Percentiles rank a stretch among this genome's conserved stretches.
Conservation (phyloP, 1,139 yeast genomes). For the Saccharomyces hybrid region DNA sequence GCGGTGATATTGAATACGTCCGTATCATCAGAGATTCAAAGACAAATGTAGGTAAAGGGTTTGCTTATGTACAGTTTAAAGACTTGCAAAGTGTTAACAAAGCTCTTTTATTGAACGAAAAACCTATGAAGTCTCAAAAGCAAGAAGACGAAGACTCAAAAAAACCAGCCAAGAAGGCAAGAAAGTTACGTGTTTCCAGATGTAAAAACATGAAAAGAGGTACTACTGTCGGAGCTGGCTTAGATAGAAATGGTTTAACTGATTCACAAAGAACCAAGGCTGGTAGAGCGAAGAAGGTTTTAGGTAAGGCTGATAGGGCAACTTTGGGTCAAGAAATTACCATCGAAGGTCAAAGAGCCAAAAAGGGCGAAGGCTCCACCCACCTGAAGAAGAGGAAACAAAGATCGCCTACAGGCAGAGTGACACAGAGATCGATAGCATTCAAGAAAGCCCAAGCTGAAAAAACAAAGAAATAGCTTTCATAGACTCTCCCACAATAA, state of each 20-base stretch:
- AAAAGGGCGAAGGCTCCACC: conserved; percentile 50
- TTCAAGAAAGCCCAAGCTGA: conserved; percentile 21
- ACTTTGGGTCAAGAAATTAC: conserved; percentile 44
- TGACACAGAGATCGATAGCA: conserved; percentile 32
- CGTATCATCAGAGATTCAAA: conserved; percentile 85
- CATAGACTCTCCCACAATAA: background rate
- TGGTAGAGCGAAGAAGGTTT: conserved; percentile 67
- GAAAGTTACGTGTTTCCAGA: conserved; percentile 73
- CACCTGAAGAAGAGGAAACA: conserved; percentile 60
- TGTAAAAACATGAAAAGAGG: conserved; percentile 49
- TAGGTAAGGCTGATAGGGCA: conserved; percentile 75
- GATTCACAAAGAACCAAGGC: conserved; percentile 67
- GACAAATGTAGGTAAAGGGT: conserved; percentile 94
- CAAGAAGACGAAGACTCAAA: conserved; percentile 12
- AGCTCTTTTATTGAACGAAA: conserved; percentile 71
- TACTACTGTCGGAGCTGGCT: conserved; percentile 22
- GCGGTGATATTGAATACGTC: conserved; percentile 77
- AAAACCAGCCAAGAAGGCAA: conserved; percentile 34
- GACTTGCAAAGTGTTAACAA: conserved; percentile 76
- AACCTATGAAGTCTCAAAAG: conserved; percentile 44
- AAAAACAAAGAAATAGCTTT: background rate
- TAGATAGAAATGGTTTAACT: conserved; percentile 31
- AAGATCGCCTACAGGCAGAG: conserved; percentile 41
- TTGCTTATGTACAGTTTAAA: conserved; percentile 88
- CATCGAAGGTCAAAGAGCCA: conserved; percentile 76